phyloP scores from a whole-genome alignment of 2,329 filamentous ascomycete genomes.

The Sclerotinia borealis region DNA sequence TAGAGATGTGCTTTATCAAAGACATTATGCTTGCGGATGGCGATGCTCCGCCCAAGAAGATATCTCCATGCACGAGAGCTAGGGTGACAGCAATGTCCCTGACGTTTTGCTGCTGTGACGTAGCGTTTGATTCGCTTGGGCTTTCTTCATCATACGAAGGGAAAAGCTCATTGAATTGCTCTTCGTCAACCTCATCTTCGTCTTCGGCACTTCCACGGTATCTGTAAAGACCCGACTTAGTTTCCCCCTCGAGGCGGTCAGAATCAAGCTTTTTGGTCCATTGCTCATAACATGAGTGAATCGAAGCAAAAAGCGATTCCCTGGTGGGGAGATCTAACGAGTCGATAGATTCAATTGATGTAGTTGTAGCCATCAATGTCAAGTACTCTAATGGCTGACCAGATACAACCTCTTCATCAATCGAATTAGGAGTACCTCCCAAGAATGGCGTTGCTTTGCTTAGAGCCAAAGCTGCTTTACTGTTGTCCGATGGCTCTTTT shows the following conservation, averaged over 20 bases:
- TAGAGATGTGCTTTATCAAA: conserved; percentile 28
- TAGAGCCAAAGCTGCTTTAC: conserved; percentile 29
- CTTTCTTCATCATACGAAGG: conserved; percentile 60
- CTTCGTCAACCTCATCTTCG: conserved; percentile 65
- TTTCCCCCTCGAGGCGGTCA: conserved; percentile 69
- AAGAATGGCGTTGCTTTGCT: conserved; percentile 50
- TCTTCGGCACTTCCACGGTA: conserved; percentile 75
- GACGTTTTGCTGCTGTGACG: conserved; percentile 13
- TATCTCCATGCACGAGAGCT: conserved; percentile 50
- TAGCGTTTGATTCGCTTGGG: conserved; percentile 17
- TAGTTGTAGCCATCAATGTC: conserved; percentile 40
- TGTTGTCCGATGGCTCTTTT: conserved; percentile 10
- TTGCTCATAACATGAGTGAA: conserved; percentile 68
- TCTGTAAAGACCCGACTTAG: conserved; percentile 71
- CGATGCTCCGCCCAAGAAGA: conserved; percentile 29
- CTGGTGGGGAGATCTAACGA: conserved; percentile 39
- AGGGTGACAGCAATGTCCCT: conserved; percentile 46
- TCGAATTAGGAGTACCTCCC: conserved; percentile 34
- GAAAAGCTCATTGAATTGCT: conserved; percentile 76
- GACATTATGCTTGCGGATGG: conserved; percentile 25
- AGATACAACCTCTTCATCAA: conserved; percentile 16
- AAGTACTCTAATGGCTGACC: conserved; percentile 43
- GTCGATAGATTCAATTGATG: conserved; percentile 43
- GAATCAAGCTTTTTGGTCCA: conserved; percentile 74
- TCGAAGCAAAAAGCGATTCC: conserved; percentile 55